These are phyloP conservation scores for Eremothecium cymbalariae DNA, from an alignment of 1,139 yeast genomes.

Conservation along the genomic window DNA sequence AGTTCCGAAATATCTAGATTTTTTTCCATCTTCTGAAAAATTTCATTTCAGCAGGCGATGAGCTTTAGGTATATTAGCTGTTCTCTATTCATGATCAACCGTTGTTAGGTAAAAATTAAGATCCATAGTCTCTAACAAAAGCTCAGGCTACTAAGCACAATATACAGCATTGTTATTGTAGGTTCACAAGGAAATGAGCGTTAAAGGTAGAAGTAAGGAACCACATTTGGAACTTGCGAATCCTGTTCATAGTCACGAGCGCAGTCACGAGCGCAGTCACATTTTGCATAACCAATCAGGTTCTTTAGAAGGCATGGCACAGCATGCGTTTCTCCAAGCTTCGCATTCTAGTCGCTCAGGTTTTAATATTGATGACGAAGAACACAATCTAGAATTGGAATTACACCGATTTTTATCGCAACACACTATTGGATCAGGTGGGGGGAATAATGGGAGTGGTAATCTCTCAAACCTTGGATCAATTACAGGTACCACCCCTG, in stretches of 20 bases:
- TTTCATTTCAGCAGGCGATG: conserved; percentile 1
- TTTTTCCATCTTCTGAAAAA: too few species aligned
- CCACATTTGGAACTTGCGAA: not conserved
- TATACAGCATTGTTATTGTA: too few species aligned
- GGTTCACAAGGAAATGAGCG: too few species aligned
- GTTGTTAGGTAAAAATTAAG: too few species aligned
- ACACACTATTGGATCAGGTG: conserved; percentile 5
- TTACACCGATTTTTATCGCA: conserved; percentile 19
- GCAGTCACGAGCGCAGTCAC: not conserved
- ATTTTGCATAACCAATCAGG: not conserved
- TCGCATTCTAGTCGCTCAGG: not conserved
- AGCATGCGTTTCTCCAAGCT: not conserved
- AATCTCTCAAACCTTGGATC: not conserved
- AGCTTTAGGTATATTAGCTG: conserved; percentile 1
- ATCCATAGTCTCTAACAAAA: too few species aligned
- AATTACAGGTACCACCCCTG: not conserved
- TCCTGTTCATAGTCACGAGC: too few species aligned
- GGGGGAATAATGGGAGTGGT: not conserved
- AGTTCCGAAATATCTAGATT: too few species aligned
- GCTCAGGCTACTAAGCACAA: too few species aligned
- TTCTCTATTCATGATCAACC: too few species aligned
- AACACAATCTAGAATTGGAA: conserved; percentile 17
- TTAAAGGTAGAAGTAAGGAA: not conserved
- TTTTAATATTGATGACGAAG: conserved; percentile 7
- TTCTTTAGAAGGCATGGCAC: not conserved